A percentile compares a stretch with the other conserved stretches of the same genome.
These are phyloP conservation scores for Fusarium anguioides DNA, from an alignment of 2,329 filamentous ascomycete genomes.

Conservation along the genomic window DNA sequence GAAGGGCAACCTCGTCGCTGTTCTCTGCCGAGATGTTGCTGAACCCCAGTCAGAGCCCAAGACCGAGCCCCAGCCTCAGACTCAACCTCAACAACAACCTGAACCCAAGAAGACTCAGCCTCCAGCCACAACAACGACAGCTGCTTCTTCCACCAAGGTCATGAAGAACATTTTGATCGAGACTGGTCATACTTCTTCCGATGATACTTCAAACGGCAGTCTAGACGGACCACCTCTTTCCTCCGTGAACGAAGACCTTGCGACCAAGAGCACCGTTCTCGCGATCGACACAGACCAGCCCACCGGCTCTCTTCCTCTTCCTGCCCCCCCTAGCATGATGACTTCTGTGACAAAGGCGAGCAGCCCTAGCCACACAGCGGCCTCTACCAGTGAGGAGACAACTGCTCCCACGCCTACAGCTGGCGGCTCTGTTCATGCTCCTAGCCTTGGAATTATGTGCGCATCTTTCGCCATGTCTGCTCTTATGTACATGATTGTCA, in stretches of 20 bases:
- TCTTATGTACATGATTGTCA: constrained; percentile 31
- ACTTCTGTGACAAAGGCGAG: constrained; percentile 24
- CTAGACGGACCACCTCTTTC: constrained; percentile 24
- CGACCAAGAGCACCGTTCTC: constrained; percentile 35
- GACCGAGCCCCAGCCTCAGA: constrained; percentile 6
- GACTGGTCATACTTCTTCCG: constrained; percentile 10
- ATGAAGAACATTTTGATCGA: constrained; percentile 32
- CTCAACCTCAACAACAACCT: constrained; percentile 18
- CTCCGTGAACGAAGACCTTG: constrained; percentile 32
- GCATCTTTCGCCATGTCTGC: constrained; percentile 33
- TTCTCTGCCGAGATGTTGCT: constrained; percentile 48
- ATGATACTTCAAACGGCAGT: neutral
- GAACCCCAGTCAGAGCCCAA: constrained; percentile 23
- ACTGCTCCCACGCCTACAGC: constrained; percentile 28
- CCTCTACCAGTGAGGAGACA: constrained; percentile 4
- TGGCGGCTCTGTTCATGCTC: constrained; percentile 24
- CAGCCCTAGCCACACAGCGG: constrained; percentile 5
- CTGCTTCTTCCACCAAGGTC: constrained; percentile 12
- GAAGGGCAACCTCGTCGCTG: constrained; percentile 50
- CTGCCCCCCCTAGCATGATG: constrained; percentile 19
- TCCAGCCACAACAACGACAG: constrained; percentile 6
- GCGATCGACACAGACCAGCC: constrained; percentile 38
- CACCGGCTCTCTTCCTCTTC: constrained; percentile 33
- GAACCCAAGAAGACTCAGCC: constrained; percentile 10
- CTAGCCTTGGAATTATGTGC: constrained; percentile 29